These are phyloP conservation scores for Penicillium fimorum DNA, from an alignment of 495 filamentous ascomycete genomes.

Conservation along the genomic window DNA sequence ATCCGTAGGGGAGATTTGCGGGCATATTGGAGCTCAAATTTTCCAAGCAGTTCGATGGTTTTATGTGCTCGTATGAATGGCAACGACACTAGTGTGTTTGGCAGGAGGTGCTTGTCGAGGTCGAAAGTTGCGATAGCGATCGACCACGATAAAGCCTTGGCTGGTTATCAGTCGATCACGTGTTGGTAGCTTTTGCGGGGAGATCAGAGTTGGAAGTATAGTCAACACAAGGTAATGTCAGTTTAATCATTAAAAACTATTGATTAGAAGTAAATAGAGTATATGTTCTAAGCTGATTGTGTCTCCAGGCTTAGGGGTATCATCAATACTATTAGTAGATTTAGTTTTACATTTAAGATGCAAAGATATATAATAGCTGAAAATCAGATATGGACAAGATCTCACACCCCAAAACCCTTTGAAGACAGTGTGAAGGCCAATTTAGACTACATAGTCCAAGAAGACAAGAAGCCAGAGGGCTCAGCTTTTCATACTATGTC, in stretches of 20 bases:
- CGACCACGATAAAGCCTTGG: conserved; percentile 21
- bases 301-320: not conserved
- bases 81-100: not conserved
- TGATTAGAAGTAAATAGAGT: not conserved
- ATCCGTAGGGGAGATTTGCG: conserved; percentile 52
- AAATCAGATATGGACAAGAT: not conserved
- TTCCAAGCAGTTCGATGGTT: not conserved
- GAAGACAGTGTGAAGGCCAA: not conserved
- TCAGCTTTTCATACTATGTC: not conserved
- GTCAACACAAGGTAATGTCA: not conserved
- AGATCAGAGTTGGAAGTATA: not conserved
- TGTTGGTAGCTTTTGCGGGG: conserved; percentile 19
- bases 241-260: not conserved
- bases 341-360: not conserved
- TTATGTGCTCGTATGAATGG: not conserved
- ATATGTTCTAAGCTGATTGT: not conserved
- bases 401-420: no score
- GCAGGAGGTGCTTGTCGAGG: conserved; percentile 12
- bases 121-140: conserved; percentile 21
- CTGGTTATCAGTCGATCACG: conserved; percentile 23
- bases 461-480: not conserved
- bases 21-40: conserved; percentile 26
- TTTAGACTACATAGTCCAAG: not conserved
- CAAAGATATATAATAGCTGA: not conserved
- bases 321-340: not conserved